Percentiles rank a stretch among this genome's conserved stretches.
Evolutionary conservation across 179 eudicot genomes (phyloP).

Genomic region (Corrigiola litoralis): DNA sequence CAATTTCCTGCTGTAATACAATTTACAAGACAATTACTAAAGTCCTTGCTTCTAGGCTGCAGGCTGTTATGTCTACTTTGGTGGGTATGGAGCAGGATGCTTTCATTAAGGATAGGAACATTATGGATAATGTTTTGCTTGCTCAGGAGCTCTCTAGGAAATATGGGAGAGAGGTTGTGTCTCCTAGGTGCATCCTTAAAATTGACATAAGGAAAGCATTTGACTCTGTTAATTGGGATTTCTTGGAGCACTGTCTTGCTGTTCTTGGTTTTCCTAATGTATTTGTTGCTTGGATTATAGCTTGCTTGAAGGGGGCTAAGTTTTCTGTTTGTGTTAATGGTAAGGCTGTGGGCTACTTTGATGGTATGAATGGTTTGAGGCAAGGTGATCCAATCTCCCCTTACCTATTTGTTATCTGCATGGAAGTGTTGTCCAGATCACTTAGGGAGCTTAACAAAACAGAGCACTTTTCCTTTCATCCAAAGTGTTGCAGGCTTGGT

Average conservation of each 20-base stretch:
- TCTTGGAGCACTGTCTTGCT: background rate
- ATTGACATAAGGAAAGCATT: background rate
- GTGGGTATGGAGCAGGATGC: background rate
- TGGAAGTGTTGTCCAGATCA: background rate
- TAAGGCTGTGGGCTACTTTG: background rate
- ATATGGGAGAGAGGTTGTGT: background rate
- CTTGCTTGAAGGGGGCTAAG: no score
- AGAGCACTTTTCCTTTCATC: background rate
- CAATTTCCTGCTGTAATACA: background rate
- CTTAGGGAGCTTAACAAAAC: background rate
- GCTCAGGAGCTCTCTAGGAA: background rate
- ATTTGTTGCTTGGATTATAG: background rate
- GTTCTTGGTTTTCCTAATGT: background rate
- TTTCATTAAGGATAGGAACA: background rate
- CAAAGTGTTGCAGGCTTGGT: background rate
- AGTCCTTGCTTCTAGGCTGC: background rate
- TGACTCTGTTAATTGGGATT: background rate
- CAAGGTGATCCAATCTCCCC: slow-evolving; percentile 1
- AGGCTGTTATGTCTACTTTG: background rate
- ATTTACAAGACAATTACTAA: background rate
- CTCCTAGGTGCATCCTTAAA: background rate
- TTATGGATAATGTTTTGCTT: background rate
- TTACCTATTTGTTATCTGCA: background rate
- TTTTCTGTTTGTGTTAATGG: background rate
- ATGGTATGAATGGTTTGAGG: background rate